A percentile compares a stretch with the other conserved stretches of the same genome.
phyloP scores from a whole-genome alignment of 495 filamentous ascomycete genomes.

The Neurospora africana region DNA sequence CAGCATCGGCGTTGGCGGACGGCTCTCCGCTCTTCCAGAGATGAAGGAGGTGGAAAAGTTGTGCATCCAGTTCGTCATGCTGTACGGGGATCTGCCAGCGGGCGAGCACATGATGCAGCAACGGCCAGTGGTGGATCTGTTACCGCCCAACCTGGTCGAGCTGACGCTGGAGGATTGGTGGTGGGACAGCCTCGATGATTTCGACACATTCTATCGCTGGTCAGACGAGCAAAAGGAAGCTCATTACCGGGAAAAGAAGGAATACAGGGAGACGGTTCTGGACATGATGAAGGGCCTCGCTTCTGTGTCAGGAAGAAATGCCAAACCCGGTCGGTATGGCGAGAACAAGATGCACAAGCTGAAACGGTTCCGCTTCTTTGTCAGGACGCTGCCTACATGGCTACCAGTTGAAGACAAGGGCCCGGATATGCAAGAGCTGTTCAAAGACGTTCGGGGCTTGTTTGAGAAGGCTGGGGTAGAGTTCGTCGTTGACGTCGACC shows the following conservation, averaged over 20 bases:
- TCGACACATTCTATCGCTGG: constrained; percentile 13
- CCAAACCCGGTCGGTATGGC: background rate
- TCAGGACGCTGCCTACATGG: constrained; percentile 22
- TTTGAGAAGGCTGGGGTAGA: constrained; percentile 16
- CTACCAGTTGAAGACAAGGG: constrained; percentile 7
- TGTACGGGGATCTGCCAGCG: constrained; percentile 12
- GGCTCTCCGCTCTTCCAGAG: constrained; percentile 13
- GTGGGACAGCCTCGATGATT: constrained; percentile 14
- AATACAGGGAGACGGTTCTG: constrained; percentile 15
- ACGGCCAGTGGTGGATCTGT: constrained; percentile 10
- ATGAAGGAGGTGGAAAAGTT: constrained; percentile 13
- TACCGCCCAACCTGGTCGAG: constrained; percentile 23
- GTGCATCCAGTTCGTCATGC: constrained; percentile 16
- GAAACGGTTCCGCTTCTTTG: constrained; percentile 15
- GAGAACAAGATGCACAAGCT: constrained; percentile 5
- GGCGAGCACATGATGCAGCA: constrained; percentile 4
- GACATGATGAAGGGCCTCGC: constrained; percentile 15
- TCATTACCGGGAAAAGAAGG: constrained; percentile 12
- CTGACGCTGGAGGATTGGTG: constrained; percentile 25
- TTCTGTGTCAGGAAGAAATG: background rate
- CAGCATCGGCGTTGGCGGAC: constrained; percentile 18
- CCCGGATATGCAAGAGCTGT: background rate
- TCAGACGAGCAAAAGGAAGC: constrained; percentile 3
- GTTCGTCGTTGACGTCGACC: constrained; percentile 11
- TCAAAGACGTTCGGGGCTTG: constrained; percentile 5